A percentile compares a stretch with the other conserved stretches of the same genome.
Evolutionary conservation across 139 green algal genomes (phyloP).

Genomic region (Pycnococcus provasolii): DNA sequence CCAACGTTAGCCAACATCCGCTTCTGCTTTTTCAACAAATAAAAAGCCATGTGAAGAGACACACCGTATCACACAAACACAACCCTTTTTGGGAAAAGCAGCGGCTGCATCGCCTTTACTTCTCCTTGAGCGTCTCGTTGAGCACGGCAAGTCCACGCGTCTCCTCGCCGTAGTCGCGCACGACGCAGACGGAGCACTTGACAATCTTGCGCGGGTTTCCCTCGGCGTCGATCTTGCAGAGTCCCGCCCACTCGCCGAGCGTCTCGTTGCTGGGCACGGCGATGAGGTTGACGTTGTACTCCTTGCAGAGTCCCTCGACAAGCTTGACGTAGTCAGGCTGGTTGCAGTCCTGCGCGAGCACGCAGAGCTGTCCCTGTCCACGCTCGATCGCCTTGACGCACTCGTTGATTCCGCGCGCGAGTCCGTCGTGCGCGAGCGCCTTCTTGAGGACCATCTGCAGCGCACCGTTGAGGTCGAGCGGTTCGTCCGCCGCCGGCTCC

Average conservation of each 20-base stretch:
- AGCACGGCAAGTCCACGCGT: conserved; percentile 82
- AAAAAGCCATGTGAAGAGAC: too few relatives aligned
- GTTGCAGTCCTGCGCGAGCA: conserved; percentile 97
- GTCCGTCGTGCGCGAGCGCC: conserved; percentile 87
- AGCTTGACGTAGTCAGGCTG: conserved; percentile 99
- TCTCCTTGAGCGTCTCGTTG: conserved; percentile 85
- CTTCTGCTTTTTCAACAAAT: too few relatives aligned
- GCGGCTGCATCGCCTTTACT: background rate
- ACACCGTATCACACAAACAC: too few relatives aligned
- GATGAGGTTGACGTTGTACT: conserved; percentile 94
- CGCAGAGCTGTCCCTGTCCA: conserved; percentile 77
- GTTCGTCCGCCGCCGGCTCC: conserved; percentile 53
- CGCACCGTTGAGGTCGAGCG: conserved; percentile 94
- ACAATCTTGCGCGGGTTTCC: conserved; percentile 94
- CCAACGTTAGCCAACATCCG: too few relatives aligned
- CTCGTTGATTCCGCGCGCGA: conserved; percentile 89
- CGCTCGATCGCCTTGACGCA: conserved; percentile 67
- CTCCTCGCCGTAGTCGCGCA: conserved; percentile 95
- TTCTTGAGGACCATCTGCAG: conserved; percentile 95
- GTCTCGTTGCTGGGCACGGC: conserved; percentile 79
- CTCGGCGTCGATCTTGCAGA: conserved; percentile 98
- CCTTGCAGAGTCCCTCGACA: conserved; percentile 92
- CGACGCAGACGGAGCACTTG: conserved; percentile 81
- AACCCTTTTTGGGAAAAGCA: too few relatives aligned
- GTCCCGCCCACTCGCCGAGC: conserved; percentile 80